phyloP scores from a whole-genome alignment of 352 stramenopile genomes.

The Elongisporangium prolatum region DNA sequence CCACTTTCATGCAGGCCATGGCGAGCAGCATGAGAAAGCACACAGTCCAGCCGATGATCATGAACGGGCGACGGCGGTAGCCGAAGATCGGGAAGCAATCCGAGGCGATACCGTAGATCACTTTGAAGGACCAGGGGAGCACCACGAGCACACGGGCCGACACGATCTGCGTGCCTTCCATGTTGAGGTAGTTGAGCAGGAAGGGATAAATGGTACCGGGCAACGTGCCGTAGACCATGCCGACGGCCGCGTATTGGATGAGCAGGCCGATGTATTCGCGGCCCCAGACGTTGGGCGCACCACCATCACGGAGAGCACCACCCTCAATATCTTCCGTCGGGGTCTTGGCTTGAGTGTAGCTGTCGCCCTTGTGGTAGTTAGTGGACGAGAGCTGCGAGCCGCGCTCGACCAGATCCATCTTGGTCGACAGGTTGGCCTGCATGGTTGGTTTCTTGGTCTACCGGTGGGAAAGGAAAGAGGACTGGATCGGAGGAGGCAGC shows the following conservation, averaged over 20 bases:
- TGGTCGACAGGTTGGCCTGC: not conserved
- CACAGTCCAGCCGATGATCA: conserved; percentile 58
- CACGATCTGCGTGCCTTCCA: conserved; percentile 61
- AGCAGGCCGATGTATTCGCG: conserved; percentile 53
- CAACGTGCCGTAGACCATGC: conserved; percentile 53
- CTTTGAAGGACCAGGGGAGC: conserved; percentile 62
- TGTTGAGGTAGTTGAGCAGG: conserved; percentile 67
- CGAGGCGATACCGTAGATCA: conserved; percentile 57
- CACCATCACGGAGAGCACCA: conserved; percentile 29
- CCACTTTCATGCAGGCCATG: conserved; percentile 35
- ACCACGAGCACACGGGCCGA: conserved; percentile 54
- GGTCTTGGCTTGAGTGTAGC: not conserved
- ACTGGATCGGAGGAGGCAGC: not conserved
- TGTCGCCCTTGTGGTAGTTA: not conserved
- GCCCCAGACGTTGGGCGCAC: conserved; percentile 46
- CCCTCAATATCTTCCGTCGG: conserved; percentile 11
- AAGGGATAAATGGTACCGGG: conserved; percentile 66
- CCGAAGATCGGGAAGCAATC: conserved; percentile 63
- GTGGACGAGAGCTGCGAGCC: not conserved
- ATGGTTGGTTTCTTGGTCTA: not conserved
- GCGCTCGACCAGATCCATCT: not conserved
- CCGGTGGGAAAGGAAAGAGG: too few species aligned
- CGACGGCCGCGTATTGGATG: conserved; percentile 62
- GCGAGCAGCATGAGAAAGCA: conserved; percentile 47
- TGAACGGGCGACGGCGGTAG: conserved; percentile 60